Percentiles rank a stretch among this genome's conserved stretches.
These are phyloP conservation scores for Symbiotaphrina buchneri DNA, from an alignment of 495 filamentous ascomycete genomes.

Conservation along the genomic window DNA sequence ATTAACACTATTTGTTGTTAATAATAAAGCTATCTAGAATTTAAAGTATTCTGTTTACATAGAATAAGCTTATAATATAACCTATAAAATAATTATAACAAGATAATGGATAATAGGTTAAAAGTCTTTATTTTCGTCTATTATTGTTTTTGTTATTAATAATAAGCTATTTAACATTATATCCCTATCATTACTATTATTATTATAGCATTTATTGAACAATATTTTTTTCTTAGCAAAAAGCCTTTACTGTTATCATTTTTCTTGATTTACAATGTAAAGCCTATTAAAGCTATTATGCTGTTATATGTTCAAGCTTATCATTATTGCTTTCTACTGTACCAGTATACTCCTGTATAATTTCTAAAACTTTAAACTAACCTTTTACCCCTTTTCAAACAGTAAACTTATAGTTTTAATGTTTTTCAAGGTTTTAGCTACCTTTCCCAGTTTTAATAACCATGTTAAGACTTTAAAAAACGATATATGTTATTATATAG, in stretches of 20 bases:
- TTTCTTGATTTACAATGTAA: slow-evolving; percentile 2
- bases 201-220: slow-evolving; percentile 5
- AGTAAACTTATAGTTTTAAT: background rate
- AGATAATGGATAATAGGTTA: slow-evolving; percentile 6
- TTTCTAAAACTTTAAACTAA: no score
- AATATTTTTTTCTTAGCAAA: background rate
- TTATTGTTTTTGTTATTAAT: no score
- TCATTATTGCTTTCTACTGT: no score
- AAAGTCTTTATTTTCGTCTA: background rate
- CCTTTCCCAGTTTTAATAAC: background rate
- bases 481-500: background rate
- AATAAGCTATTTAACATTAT: no score
- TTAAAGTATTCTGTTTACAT: no score
- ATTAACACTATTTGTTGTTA: no score
- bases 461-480: background rate
- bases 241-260: no score
- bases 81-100: slow-evolving; percentile 6
- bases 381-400: background rate
- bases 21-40: no score
- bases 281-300: background rate
- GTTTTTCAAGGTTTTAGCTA: background rate
- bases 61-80: slow-evolving; percentile 2
- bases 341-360: background rate
- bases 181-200: slow-evolving; percentile 2
- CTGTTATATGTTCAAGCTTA: background rate